Conservation (phyloP, 352 stramenopile genomes). For the Globisporangium paroecandrum region DNA sequence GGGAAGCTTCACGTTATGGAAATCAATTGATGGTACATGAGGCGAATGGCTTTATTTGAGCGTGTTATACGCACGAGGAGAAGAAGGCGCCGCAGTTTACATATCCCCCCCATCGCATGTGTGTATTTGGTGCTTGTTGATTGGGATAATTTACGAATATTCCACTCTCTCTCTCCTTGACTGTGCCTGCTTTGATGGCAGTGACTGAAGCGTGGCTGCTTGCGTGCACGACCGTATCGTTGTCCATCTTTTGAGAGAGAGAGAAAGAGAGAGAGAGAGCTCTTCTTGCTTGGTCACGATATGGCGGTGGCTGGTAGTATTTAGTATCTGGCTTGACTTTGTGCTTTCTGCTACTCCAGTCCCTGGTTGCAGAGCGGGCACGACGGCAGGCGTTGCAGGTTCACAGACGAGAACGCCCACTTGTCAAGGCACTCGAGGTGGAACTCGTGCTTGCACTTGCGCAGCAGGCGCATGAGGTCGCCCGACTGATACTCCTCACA, state of each 20-base stretch:
- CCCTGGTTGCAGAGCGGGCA: slow-evolving; percentile 84
- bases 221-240: slow-evolving; percentile 3
- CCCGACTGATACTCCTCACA: slow-evolving; percentile 80
- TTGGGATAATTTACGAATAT: slow-evolving; percentile 1
- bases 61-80: not conserved
- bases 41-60: not conserved
- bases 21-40: no score
- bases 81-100: not conserved
- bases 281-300: not conserved
- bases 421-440: slow-evolving; percentile 88
- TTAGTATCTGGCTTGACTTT: not conserved
- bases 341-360: slow-evolving; percentile 42
- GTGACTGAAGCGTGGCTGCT: not conserved
- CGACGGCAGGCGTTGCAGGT: slow-evolving; percentile 56
- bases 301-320: not conserved
- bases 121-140: not conserved
- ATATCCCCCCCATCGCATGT: not conserved
- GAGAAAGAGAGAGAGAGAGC: not conserved
- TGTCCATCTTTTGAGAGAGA: not conserved
- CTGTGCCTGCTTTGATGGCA: not conserved
- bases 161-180: not conserved
- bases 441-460: slow-evolving; percentile 86
- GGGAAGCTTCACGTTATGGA: not conserved
- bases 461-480: slow-evolving; percentile 72
- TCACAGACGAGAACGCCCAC: slow-evolving; percentile 81